These are phyloP conservation scores for Moelleriella libera DNA, from an alignment of 2,329 filamentous ascomycete genomes.

Conservation along the genomic window DNA sequence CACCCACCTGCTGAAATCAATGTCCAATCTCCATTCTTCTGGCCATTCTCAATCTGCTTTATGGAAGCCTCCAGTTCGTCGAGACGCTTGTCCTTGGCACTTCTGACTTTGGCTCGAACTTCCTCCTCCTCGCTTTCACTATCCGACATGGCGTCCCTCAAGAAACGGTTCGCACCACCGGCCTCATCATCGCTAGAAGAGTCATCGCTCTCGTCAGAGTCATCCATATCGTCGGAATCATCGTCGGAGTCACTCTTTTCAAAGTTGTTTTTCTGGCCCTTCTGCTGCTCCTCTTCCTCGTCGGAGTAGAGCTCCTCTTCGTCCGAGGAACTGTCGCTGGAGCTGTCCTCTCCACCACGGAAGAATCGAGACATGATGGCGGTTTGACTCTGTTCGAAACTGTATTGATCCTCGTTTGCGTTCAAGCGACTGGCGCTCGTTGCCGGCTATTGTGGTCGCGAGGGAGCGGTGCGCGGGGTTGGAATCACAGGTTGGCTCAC, in stretches of 20 bases:
- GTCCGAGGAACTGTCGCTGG: constrained; percentile 87
- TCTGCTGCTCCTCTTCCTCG: constrained; percentile 25
- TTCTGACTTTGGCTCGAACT: constrained; percentile 76
- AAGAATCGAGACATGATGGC: constrained; percentile 90
- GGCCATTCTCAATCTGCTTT: constrained; percentile 84
- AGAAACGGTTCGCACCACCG: constrained; percentile 69
- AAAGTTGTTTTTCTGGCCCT: constrained; percentile 11
- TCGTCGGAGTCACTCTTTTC: constrained; percentile 16
- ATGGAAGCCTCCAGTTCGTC: constrained; percentile 88
- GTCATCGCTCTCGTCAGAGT: constrained; percentile 38
- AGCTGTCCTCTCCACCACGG: constrained; percentile 82
- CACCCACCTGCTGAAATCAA: constrained; percentile 72
- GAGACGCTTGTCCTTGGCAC: constrained; percentile 91
- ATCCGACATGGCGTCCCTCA: constrained; percentile 58
- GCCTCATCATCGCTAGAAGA: constrained; percentile 51
- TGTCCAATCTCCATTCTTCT: constrained; percentile 97
- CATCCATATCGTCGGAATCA: constrained; percentile 24
- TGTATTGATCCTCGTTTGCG: neutral
- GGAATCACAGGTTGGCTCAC: constrained; percentile 11
- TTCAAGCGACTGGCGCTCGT: too few relatives aligned
- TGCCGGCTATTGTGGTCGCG: constrained; percentile 8
- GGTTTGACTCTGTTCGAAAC: too few relatives aligned
- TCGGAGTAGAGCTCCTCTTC: constrained; percentile 83
- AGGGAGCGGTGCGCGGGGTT: constrained; percentile 20
- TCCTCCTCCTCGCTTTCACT: constrained; percentile 83